Conservation (phyloP, 2,329 filamentous ascomycete genomes). For the Plectosphaerella cucumerina region DNA sequence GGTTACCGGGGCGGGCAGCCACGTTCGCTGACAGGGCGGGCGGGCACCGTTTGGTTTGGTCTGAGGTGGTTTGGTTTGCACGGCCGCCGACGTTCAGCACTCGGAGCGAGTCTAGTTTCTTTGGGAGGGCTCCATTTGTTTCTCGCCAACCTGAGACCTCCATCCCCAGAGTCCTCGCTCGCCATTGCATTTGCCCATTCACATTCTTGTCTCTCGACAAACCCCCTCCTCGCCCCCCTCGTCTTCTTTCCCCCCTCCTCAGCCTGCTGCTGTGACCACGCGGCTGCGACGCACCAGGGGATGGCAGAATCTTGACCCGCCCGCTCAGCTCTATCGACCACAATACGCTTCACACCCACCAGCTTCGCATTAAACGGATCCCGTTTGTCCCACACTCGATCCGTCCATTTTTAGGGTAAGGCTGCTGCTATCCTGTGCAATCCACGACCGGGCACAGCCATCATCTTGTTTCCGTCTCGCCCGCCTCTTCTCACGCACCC, state of each 20-base stretch:
- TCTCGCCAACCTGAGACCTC: neutral
- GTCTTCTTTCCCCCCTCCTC: neutral
- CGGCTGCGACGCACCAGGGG: neutral
- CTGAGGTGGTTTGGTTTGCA: too few relatives aligned
- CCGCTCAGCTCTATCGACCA: neutral
- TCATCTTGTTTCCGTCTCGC: too few relatives aligned
- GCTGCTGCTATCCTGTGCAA: neutral
- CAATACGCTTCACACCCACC: too few relatives aligned
- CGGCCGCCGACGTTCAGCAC: neutral
- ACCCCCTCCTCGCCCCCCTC: neutral
- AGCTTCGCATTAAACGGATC: too few relatives aligned
- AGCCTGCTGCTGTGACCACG: neutral
- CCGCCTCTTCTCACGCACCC: too few relatives aligned
- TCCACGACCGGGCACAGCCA: too few relatives aligned
- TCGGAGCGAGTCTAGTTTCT: neutral
- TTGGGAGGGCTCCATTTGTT: neutral
- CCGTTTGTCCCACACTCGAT: neutral
- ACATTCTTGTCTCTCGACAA: too few relatives aligned
- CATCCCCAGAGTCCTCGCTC: neutral
- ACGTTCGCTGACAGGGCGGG: too few relatives aligned
- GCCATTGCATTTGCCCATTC: too few relatives aligned
- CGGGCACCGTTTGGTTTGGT: neutral
- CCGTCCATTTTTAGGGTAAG: conserved; percentile 1
- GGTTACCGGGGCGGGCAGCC: neutral
- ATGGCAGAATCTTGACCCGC: neutral